Conservation (phyloP, 139 green algal species). For the Chlorella ohadii region DNA sequence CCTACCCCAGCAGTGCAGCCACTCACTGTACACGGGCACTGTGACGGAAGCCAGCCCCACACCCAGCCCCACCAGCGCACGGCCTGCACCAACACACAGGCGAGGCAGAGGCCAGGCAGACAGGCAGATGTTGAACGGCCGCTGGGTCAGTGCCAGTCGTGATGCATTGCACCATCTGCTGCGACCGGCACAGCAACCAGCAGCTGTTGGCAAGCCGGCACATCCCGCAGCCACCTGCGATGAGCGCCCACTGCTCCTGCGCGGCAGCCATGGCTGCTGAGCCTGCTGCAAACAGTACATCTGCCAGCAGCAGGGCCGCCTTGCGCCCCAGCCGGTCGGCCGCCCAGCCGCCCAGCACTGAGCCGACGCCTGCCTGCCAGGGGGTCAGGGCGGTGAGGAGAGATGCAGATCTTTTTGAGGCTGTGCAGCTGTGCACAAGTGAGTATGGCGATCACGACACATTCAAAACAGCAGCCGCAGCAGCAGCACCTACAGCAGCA, state of each 20-base stretch:
- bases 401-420: too few relatives aligned
- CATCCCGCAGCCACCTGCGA: conserved; percentile 37
- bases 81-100: conserved; percentile 36
- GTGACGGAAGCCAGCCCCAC: conserved; percentile 67
- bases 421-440: too few relatives aligned
- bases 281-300: conserved; percentile 61
- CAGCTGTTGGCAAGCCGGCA: not conserved
- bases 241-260: conserved; percentile 22
- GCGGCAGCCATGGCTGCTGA: conserved; percentile 56
- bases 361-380: conserved; percentile 46
- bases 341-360: conserved; percentile 58
- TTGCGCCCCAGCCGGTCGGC: conserved; percentile 57
- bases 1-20: too few relatives aligned
- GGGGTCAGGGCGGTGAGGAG: too few relatives aligned
- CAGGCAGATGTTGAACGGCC: too few relatives aligned
- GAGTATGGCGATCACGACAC: too few relatives aligned
- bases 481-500: too few relatives aligned
- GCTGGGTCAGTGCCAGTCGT: too few relatives aligned
- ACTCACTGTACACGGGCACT: conserved; percentile 64
- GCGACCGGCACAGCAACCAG: not conserved
- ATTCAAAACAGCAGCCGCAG: too few relatives aligned
- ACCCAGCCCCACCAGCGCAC: conserved; percentile 64
- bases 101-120: not conserved
- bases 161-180: not conserved
- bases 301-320: conserved; percentile 44